Conservation (phyloP, 1,139 yeast genomes). For the Geotrichum aggregatum region DNA sequence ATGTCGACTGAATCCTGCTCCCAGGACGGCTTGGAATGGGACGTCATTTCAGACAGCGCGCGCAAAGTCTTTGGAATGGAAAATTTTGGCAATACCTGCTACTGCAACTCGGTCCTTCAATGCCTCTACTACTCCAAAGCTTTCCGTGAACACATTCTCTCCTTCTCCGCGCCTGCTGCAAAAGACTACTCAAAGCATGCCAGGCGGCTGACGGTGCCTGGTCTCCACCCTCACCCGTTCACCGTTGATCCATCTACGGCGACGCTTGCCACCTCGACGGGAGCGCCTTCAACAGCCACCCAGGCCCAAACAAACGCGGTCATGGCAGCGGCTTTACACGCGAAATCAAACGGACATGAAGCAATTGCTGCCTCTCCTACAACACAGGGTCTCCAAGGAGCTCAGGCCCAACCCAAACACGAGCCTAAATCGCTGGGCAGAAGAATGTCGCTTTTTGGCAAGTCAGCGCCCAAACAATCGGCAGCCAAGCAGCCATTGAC, state of each 20-base stretch:
- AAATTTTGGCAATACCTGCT: conserved; percentile 89
- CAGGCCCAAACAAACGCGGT: not conserved
- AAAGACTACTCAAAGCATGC: not conserved
- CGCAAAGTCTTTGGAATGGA: conserved; percentile 82
- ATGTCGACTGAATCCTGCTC: too few species aligned
- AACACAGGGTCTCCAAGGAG: not conserved
- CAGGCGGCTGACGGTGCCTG: conserved; percentile 30
- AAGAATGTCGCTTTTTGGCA: conserved; percentile 28
- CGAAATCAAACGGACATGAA: not conserved
- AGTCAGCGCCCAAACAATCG: not conserved
- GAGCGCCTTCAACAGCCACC: not conserved
- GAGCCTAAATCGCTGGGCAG: conserved; percentile 19
- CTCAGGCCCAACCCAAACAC: not conserved
- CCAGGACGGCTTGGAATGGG: conserved; percentile 3
- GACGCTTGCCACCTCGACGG: conserved; percentile 22
- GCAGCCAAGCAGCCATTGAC: conserved; percentile 2
- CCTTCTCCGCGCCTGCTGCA: conserved; percentile 29
- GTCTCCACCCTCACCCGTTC: conserved; percentile 38
- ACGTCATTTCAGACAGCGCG: conserved; percentile 30
- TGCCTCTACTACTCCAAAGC: conserved; percentile 71
- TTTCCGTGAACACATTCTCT: conserved; percentile 58
- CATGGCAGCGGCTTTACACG: not conserved
- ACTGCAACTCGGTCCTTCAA: conserved; percentile 87
- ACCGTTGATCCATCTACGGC: conserved; percentile 31
- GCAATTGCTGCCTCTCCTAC: not conserved